phyloP scores from a whole-genome alignment of 2,329 filamentous ascomycete genomes.

The Colletotrichum camelliae region DNA sequence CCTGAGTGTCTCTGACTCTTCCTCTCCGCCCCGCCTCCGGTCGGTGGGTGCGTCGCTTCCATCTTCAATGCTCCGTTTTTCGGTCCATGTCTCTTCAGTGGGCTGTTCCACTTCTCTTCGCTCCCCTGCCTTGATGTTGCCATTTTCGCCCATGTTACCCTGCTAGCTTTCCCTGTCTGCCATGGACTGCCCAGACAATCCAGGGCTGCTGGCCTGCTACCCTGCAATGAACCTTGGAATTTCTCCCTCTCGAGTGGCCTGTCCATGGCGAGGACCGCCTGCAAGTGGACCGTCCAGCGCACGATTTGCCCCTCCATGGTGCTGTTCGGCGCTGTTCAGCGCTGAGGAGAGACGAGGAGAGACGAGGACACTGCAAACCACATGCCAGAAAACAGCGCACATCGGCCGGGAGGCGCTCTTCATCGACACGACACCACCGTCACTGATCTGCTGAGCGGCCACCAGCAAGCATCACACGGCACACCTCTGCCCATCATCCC shows the following conservation, averaged over 20 bases:
- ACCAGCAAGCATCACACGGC: neutral
- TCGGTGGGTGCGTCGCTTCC: neutral
- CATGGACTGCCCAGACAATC: neutral
- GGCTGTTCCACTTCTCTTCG: neutral
- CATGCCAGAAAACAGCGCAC: constrained; percentile 29
- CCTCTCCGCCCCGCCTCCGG: constrained; percentile 20
- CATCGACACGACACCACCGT: neutral
- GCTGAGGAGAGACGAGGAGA: neutral
- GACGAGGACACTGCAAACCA: constrained; percentile 8
- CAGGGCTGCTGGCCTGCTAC: neutral
- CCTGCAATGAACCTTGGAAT: constrained; percentile 14
- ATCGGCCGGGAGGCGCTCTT: neutral
- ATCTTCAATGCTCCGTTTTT: constrained; percentile 12
- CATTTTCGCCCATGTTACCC: constrained; percentile 1
- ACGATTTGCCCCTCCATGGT: constrained; percentile 3
- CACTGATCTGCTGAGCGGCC: neutral
- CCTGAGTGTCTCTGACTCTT: constrained; percentile 2
- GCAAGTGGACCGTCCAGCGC: constrained; percentile 13
- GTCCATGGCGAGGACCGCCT: constrained; percentile 7
- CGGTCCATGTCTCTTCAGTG: constrained; percentile 17
- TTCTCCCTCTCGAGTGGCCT: constrained; percentile 1
- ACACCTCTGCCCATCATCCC: neutral
- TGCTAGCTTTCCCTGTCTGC: constrained; percentile 4
- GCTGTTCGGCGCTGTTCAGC: neutral
- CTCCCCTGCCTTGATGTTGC: neutral